Evolutionary conservation across 352 stramenopile species (phyloP).

Genomic region (Phytopythium kandeliae): DNA sequence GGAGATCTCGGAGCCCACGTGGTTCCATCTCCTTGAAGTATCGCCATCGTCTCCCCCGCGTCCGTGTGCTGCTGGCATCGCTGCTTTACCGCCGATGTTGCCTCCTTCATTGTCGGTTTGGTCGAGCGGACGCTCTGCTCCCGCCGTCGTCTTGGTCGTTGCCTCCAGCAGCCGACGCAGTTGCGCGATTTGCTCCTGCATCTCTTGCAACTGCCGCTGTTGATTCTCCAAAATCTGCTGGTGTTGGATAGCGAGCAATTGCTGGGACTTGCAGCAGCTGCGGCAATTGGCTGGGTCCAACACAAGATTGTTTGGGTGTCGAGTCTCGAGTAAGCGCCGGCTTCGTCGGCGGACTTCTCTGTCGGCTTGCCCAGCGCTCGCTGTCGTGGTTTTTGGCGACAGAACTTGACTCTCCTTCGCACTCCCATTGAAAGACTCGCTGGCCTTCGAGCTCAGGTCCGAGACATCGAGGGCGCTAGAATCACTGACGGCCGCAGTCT

Average conservation of each 20-base stretch:
- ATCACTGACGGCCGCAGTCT: neutral
- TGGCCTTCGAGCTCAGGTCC: neutral
- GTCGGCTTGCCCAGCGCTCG: neutral
- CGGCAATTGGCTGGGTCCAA: constrained; percentile 12
- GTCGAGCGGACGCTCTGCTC: constrained; percentile 6
- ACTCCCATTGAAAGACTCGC: neutral
- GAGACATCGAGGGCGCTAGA: neutral
- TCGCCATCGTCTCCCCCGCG: neutral
- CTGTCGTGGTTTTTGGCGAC: neutral
- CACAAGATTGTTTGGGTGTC: neutral
- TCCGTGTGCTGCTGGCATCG: neutral
- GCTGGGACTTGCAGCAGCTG: constrained; percentile 60
- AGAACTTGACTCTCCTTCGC: constrained; percentile 1
- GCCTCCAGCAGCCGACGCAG: constrained; percentile 36
- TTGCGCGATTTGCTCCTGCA: constrained; percentile 67
- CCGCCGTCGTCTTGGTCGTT: constrained; percentile 17
- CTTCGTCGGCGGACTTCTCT: neutral
- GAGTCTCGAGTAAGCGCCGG: neutral
- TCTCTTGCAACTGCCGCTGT: constrained; percentile 57
- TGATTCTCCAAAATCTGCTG: constrained; percentile 78
- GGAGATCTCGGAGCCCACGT: constrained; percentile 10
- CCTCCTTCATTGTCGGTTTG: constrained; percentile 3
- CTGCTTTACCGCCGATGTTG: neutral
- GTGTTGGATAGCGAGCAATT: constrained; percentile 64
- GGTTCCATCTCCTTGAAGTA: neutral